phyloP scores from a whole-genome alignment of 2,329 filamentous ascomycete genomes.

The Phyllachora maydis region DNA sequence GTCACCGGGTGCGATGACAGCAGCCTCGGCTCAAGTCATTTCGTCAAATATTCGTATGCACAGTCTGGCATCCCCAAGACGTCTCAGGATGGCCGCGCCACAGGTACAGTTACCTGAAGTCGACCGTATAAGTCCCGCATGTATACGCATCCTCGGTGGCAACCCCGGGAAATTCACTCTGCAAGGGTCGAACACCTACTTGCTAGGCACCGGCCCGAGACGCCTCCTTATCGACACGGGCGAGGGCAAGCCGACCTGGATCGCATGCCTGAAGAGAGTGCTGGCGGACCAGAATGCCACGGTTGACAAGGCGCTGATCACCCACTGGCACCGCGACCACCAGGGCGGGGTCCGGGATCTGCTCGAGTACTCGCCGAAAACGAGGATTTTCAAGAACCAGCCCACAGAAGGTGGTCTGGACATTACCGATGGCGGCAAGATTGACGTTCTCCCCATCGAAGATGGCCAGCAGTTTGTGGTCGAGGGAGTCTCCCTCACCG shows the following conservation, averaged over 20 bases:
- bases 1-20: too few relatives aligned
- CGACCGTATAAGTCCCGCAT: slow-evolving; percentile 54
- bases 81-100: slow-evolving; percentile 32
- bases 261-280: slow-evolving; percentile 37
- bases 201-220: slow-evolving; percentile 53
- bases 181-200: slow-evolving; percentile 84
- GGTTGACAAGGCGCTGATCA: slow-evolving; percentile 53
- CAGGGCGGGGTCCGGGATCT: slow-evolving; percentile 56
- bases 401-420: slow-evolving; percentile 18
- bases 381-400: slow-evolving; percentile 38
- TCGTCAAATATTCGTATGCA: too few relatives aligned
- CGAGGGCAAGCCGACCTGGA: slow-evolving; percentile 61
- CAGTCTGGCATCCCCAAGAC: too few relatives aligned
- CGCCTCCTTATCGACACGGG: slow-evolving; percentile 82
- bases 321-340: slow-evolving; percentile 89
- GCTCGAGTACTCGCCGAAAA: slow-evolving; percentile 37
- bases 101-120: slow-evolving; percentile 49
- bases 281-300: slow-evolving; percentile 47
- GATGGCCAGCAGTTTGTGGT: slow-evolving; percentile 29
- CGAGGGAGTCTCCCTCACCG: slow-evolving; percentile 35
- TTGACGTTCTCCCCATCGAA: too few relatives aligned
- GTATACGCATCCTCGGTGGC: slow-evolving; percentile 70
- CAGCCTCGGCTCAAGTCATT: too few relatives aligned
- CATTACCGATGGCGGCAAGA: too few relatives aligned
- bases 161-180: slow-evolving; percentile 72